Evolutionary conservation across 164 flowering plant species (phyloP).

Genomic region (Cinnamomum micranthum): DNA sequence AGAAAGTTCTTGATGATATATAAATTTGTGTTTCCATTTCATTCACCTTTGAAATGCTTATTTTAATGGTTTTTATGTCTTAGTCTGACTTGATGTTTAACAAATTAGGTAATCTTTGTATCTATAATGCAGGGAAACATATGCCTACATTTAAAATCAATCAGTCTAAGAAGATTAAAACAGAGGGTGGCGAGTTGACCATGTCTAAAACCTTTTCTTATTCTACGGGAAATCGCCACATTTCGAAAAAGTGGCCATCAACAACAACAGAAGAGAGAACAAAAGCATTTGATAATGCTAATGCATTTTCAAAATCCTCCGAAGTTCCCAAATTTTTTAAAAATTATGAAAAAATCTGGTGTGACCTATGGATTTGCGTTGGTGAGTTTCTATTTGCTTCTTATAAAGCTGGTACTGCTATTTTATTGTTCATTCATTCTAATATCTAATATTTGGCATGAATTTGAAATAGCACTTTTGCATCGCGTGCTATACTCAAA

Average conservation of each 20-base stretch:
- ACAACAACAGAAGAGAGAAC: neutral
- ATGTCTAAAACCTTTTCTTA: neutral
- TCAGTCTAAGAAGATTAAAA: slow-evolving; percentile 4
- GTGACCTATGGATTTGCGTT: neutral
- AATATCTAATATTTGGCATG: too few relatives aligned
- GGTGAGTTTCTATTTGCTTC: neutral
- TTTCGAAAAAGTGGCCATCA: neutral
- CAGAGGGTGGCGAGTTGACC: neutral
- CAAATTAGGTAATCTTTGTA: neutral
- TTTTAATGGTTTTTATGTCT: neutral
- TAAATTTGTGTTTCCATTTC: too few relatives aligned
- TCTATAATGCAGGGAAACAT: neutral
- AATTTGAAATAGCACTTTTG: too few relatives aligned
- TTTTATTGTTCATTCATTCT: neutral
- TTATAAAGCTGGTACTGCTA: neutral
- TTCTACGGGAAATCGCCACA: neutral
- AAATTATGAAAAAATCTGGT: neutral
- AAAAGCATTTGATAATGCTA: slow-evolving; percentile 1
- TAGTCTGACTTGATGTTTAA: neutral
- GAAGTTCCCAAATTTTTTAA: slow-evolving; percentile 10
- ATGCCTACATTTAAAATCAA: neutral
- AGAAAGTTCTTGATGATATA: neutral
- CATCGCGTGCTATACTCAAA: too few relatives aligned
- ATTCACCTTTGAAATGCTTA: neutral
- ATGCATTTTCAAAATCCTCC: slow-evolving; percentile 10